phyloP scores from a whole-genome alignment of 495 filamentous ascomycete species.

The Xylaria venustula region DNA sequence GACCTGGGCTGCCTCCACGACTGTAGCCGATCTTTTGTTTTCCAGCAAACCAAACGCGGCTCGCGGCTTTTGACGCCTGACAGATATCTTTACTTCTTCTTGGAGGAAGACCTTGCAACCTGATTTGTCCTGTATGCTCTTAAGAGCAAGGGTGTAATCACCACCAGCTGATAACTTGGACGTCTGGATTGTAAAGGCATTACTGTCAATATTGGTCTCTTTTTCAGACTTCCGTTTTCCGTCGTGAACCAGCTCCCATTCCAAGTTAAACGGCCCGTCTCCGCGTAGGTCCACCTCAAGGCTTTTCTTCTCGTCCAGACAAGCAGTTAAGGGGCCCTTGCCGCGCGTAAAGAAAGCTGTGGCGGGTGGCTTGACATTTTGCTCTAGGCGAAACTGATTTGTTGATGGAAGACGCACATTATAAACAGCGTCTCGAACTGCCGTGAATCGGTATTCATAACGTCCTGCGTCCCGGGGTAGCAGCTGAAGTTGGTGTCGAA shows the following conservation, averaged over 20 bases:
- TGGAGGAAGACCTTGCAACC: conserved; percentile 82
- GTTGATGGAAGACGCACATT: conserved; percentile 32
- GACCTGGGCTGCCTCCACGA: conserved; percentile 71
- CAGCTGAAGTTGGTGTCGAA: conserved; percentile 78
- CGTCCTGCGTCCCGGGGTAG: conserved; percentile 78
- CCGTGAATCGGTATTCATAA: conserved; percentile 80
- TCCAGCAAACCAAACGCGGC: conserved; percentile 81
- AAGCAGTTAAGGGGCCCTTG: conserved; percentile 57
- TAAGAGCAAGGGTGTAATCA: conserved; percentile 80
- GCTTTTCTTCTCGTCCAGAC: conserved; percentile 75
- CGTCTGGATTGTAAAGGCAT: conserved; percentile 68
- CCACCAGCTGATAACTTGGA: conserved; percentile 72
- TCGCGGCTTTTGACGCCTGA: conserved; percentile 81
- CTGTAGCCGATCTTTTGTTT: conserved; percentile 65
- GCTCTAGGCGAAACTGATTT: conserved; percentile 63
- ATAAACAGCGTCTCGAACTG: conserved; percentile 81
- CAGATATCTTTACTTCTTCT: conserved; percentile 76
- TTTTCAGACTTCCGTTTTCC: conserved; percentile 73
- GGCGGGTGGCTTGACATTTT: conserved; percentile 89
- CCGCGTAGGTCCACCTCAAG: conserved; percentile 73
- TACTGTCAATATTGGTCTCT: conserved; percentile 58
- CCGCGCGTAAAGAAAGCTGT: conserved; percentile 67
- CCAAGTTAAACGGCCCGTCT: conserved; percentile 80
- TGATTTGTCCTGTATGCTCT: conserved; percentile 78
- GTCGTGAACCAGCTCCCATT: conserved; percentile 91